Evolutionary conservation across 768 basidiomycete genomes (phyloP).

Genomic region (Russula sp.): DNA sequence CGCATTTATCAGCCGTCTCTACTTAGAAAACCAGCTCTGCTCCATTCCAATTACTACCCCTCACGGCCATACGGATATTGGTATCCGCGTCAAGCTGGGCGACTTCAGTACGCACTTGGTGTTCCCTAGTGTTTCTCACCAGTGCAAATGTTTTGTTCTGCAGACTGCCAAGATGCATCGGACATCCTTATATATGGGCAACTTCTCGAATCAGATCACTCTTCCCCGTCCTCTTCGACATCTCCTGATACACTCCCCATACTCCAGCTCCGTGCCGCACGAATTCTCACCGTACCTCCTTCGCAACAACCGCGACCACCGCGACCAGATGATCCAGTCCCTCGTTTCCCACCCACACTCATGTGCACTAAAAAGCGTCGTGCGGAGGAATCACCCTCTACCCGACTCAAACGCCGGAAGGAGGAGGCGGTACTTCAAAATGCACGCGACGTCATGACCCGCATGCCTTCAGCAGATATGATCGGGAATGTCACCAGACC

Average conservation of each 20-base stretch:
- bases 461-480: slow-evolving; percentile 29
- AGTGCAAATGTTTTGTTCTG: neutral
- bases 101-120: slow-evolving; percentile 48
- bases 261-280: slow-evolving; percentile 48
- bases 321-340: slow-evolving; percentile 74
- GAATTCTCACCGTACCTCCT: slow-evolving; percentile 41
- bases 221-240: slow-evolving; percentile 13
- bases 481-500: slow-evolving; percentile 19
- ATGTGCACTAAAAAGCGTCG: slow-evolving; percentile 24
- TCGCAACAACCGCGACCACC: slow-evolving; percentile 36
- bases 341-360: slow-evolving; percentile 50
- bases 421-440: slow-evolving; percentile 30
- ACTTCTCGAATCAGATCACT: slow-evolving; percentile 21
- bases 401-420: slow-evolving; percentile 22
- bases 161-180: slow-evolving; percentile 64
- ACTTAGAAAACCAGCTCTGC: slow-evolving; percentile 68
- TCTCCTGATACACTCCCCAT: slow-evolving; percentile 25
- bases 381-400: slow-evolving; percentile 16
- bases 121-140: neutral
- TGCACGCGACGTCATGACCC: slow-evolving; percentile 35
- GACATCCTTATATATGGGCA: slow-evolving; percentile 53
- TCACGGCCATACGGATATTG: slow-evolving; percentile 40
- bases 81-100: slow-evolving; percentile 62
- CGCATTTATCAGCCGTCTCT: slow-evolving; percentile 52
- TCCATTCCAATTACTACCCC: slow-evolving; percentile 33